These are phyloP conservation scores for Microbotryum lychnidis-dioicae DNA, from an alignment of 1,284 basidiomycete genomes.

Conservation along the genomic window DNA sequence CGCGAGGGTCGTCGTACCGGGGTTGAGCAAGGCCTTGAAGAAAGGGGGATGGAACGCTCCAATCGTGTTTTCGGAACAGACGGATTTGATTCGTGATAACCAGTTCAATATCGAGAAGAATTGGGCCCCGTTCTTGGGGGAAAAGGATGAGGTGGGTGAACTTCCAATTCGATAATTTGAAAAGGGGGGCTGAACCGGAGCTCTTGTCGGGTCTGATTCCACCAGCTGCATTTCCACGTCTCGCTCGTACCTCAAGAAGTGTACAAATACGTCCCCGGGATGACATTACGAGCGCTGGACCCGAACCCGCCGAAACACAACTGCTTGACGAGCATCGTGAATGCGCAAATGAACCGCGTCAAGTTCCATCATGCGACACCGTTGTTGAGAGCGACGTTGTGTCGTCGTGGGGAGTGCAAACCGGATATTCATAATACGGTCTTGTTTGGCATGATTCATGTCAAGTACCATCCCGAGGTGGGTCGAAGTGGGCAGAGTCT, in stretches of 20 bases:
- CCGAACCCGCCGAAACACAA: constrained; percentile 20
- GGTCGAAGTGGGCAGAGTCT: background rate
- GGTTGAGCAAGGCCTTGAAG: constrained; percentile 14
- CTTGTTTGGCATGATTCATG: constrained; percentile 23
- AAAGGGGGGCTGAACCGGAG: too few relatives aligned
- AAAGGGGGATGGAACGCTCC: constrained; percentile 20
- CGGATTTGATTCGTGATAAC: constrained; percentile 17
- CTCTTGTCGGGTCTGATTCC: background rate
- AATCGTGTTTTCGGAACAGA: constrained; percentile 20
- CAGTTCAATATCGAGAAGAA: constrained; percentile 25
- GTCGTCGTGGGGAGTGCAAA: constrained; percentile 24
- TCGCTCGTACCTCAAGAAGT: constrained; percentile 24
- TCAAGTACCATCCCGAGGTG: constrained; percentile 24
- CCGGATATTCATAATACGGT: constrained; percentile 27
- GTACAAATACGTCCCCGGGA: constrained; percentile 19
- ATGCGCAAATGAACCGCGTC: constrained; percentile 25
- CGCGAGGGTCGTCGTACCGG: constrained; percentile 21
- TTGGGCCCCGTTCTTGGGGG: constrained; percentile 15
- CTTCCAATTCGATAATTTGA: too few relatives aligned
- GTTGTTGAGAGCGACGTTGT: constrained; percentile 21
- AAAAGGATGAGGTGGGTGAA: constrained; percentile 20
- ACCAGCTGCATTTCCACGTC: constrained; percentile 27
- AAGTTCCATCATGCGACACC: constrained; percentile 27
- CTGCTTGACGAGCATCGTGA: constrained; percentile 20
- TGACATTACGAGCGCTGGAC: constrained; percentile 22